Conservation (phyloP, 768 basidiomycete species). For the Lyophyllum shimeji region DNA sequence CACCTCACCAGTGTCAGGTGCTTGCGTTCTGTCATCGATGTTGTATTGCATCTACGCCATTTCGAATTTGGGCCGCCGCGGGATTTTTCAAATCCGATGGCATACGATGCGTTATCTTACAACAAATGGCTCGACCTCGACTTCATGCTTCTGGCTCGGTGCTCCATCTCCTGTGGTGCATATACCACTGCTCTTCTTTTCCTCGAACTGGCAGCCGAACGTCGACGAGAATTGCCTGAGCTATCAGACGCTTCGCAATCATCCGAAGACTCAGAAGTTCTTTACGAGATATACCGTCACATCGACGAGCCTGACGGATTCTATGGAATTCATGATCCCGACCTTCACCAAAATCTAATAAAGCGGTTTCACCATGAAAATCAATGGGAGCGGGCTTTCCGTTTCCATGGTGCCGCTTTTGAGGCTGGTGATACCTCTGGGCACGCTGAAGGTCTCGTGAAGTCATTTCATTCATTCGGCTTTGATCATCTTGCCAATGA, state of each 20-base stretch:
- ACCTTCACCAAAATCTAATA: conserved; percentile 79
- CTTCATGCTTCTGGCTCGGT: conserved; percentile 65
- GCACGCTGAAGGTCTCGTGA: conserved; percentile 65
- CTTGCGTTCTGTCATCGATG: conserved; percentile 65
- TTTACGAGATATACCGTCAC: conserved; percentile 92
- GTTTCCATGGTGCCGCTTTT: conserved; percentile 82
- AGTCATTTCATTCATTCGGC: conserved; percentile 86
- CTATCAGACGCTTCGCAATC: background rate
- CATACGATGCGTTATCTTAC: conserved; percentile 43
- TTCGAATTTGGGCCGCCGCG: conserved; percentile 43
- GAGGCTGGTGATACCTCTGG: conserved; percentile 52
- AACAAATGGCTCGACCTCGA: conserved; percentile 85
- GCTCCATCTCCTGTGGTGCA: conserved; percentile 75
- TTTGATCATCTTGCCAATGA: conserved; percentile 86
- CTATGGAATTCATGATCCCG: conserved; percentile 83
- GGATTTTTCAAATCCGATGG: background rate
- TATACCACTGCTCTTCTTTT: conserved; percentile 91
- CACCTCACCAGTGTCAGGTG: conserved; percentile 51
- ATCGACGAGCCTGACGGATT: conserved; percentile 99
- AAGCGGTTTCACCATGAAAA: conserved; percentile 90
- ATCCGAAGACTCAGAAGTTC: conserved; percentile 39
- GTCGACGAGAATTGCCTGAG: conserved; percentile 13
- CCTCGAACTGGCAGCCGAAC: conserved; percentile 74
- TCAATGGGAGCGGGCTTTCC: conserved; percentile 90
- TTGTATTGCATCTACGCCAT: conserved; percentile 78